phyloP scores from a whole-genome alignment of 352 stramenopile genomes.

The Peronospora tabacina region DNA sequence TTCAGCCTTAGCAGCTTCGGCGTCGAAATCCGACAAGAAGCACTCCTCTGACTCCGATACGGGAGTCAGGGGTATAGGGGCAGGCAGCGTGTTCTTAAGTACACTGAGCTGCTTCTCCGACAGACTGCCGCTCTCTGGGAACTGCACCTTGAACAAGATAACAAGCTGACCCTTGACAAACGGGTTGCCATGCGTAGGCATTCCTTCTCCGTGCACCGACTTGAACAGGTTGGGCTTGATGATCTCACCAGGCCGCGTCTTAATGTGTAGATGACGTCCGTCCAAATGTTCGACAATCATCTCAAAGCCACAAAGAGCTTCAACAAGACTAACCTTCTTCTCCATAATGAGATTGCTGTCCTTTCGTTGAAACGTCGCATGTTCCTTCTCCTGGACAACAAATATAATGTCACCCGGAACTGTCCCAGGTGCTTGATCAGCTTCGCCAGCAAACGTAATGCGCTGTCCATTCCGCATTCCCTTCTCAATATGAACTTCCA shows the following conservation, averaged over 20 bases:
- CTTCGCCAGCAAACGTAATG: conserved; percentile 95
- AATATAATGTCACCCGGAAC: conserved; percentile 94
- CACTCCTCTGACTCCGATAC: conserved; percentile 62
- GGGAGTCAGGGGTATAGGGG: conserved; percentile 40
- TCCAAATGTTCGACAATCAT: conserved; percentile 92
- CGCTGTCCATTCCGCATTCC: conserved; percentile 96
- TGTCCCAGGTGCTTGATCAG: conserved; percentile 92
- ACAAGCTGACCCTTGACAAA: conserved; percentile 98
- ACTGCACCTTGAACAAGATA: conserved; percentile 96
- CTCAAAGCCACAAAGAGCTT: conserved; percentile 88
- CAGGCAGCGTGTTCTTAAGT: conserved; percentile 54
- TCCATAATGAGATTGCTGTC: conserved; percentile 94
- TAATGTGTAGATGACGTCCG: conserved; percentile 88
- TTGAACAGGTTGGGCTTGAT: conserved; percentile 92
- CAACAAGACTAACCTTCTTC: conserved; percentile 92
- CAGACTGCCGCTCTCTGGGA: conserved; percentile 87
- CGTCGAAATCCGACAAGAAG: conserved; percentile 90
- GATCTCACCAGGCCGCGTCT: conserved; percentile 89
- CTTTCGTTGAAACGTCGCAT: conserved; percentile 94
- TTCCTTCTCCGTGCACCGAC: conserved; percentile 93
- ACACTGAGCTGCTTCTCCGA: conserved; percentile 78
- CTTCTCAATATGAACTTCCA: conserved; percentile 98
- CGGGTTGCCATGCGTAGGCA: conserved; percentile 96
- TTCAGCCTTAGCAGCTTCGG: conserved; percentile 81
- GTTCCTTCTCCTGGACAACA: conserved; percentile 96